Conservation (phyloP, 257 asterid genomes). For the Linaria vulgaris region DNA sequence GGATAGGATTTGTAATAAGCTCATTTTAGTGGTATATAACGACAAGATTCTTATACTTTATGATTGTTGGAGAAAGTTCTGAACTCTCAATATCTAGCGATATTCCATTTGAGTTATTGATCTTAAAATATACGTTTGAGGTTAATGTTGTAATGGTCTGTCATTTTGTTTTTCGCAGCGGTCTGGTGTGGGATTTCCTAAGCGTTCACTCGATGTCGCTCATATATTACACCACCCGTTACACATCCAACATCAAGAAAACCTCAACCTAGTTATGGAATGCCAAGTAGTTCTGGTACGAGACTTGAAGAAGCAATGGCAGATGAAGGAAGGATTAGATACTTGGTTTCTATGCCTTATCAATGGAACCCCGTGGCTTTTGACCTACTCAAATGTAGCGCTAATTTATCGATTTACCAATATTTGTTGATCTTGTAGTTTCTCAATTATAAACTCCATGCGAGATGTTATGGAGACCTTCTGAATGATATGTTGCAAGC, state of each 20-base stretch:
- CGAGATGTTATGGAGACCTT: conserved; percentile 63
- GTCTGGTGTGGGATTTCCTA: conserved; percentile 72
- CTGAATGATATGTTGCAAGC: conserved; percentile 86
- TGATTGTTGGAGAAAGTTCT: too few relatives aligned
- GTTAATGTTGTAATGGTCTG: not conserved
- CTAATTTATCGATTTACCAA: not conserved
- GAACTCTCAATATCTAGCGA: too few relatives aligned
- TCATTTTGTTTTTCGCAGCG: conserved; percentile 50
- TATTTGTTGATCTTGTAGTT: conserved; percentile 40
- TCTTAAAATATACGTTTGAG: not conserved
- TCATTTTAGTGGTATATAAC: too few relatives aligned
- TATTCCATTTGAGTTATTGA: too few relatives aligned
- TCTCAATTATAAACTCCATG: conserved; percentile 58
- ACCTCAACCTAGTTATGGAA: conserved; percentile 89
- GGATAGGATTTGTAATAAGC: too few relatives aligned
- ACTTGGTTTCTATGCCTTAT: not conserved
- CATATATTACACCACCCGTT: conserved; percentile 79
- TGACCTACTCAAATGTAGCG: not conserved
- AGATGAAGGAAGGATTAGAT: conserved; percentile 62
- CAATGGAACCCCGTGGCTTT: not conserved
- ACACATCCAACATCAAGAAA: conserved; percentile 50
- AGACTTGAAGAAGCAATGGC: conserved; percentile 95
- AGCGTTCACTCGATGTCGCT: conserved; percentile 55
- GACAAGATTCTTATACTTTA: too few relatives aligned
- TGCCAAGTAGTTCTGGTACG: conserved; percentile 84